Evolutionary conservation across 2,329 filamentous ascomycete genomes (phyloP), one percentile per base, ranked within the genome.

Genomic region (Xylariales sp.): DNA sequence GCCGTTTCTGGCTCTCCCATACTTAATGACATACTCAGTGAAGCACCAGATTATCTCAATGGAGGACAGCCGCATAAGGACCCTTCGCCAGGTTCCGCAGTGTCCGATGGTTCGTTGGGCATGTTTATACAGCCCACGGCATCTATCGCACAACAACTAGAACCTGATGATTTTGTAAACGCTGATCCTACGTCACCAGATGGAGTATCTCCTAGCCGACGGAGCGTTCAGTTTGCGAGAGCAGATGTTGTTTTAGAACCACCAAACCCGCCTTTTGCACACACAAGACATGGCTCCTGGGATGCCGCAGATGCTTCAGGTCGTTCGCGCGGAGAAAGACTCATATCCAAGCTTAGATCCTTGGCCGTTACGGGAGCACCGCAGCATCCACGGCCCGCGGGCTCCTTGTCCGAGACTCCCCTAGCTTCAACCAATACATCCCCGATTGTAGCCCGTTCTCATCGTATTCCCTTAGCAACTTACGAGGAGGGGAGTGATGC

Each of bases 161-260:
- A 37, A 17, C 25, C 40, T 13, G 38, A 40, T 28, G 31, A 32
- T 25, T 38, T 44, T 33, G 29, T 34, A 19, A 43, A 47, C 19
- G 39, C 40, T 33, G 47, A 53, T 36, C 41, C 47, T 32, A 40
- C 37, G 18, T 45, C 41, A 8, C 44, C 53, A 6, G 56, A 59
- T 29, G 46, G 51, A n/a, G 38, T 46, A 24, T 62, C 66, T 5
- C 67, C 69, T 12, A 69, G 70, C 15, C 69, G 79, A 35, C 75
- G 77, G 40, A 91, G 83, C 55, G 86, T 94, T 4, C 87, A 93
- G 50, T 93, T 94, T 55, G 78, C 76, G 3, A 72, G 78, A 20
- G 65, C 73, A 12, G 70, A 78, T 34, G 60, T 63, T 19, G 66
- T 57, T 46, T 54, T 61, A 47, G 78, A 76, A 23, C 62, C 69